A percentile compares a stretch with the other conserved stretches of the same genome.
phyloP scores from a whole-genome alignment of 371 early-diverging fungal genomes.

The Mucor velutinosus region DNA sequence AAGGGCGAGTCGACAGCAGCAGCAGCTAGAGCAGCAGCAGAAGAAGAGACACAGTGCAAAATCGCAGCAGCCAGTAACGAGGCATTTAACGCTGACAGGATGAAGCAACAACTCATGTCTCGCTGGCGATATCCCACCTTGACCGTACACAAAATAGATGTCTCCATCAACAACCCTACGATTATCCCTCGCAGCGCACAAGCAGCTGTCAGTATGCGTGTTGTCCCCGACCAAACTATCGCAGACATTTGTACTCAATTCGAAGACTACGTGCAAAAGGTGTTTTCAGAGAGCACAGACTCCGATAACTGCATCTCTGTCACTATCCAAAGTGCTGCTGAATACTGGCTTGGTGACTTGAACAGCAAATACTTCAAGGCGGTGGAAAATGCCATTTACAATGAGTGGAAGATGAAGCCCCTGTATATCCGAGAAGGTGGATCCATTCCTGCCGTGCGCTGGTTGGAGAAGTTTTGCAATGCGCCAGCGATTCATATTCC shows the following conservation, averaged over 20 bases:
- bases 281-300: slow-evolving; percentile 50
- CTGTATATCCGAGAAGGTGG: slow-evolving; percentile 81
- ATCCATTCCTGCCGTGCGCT: slow-evolving; percentile 82
- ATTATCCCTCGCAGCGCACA: slow-evolving; percentile 75
- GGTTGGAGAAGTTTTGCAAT: slow-evolving; percentile 74
- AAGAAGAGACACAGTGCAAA: slow-evolving; percentile 25
- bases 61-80: slow-evolving; percentile 32
- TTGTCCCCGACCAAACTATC: slow-evolving; percentile 81
- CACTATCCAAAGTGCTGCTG: slow-evolving; percentile 61
- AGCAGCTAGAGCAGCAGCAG: slow-evolving; percentile 2
- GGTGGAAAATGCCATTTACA: slow-evolving; percentile 66
- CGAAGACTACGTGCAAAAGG: slow-evolving; percentile 50
- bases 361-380: slow-evolving; percentile 68
- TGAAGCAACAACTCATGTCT: slow-evolving; percentile 65
- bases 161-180: slow-evolving; percentile 71
- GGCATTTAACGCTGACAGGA: slow-evolving; percentile 26
- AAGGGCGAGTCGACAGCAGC: not conserved
- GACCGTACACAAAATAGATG: slow-evolving; percentile 79
- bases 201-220: slow-evolving; percentile 78
- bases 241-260: slow-evolving; percentile 62
- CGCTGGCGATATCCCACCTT: slow-evolving; percentile 83
- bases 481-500: slow-evolving; percentile 79
- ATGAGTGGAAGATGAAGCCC: slow-evolving; percentile 67
- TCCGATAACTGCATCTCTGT: slow-evolving; percentile 61
- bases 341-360: slow-evolving; percentile 84